These are phyloP conservation scores for Tetrahymena elliotti DNA, from an alignment of 73 alveolate species.

Conservation along the genomic window DNA sequence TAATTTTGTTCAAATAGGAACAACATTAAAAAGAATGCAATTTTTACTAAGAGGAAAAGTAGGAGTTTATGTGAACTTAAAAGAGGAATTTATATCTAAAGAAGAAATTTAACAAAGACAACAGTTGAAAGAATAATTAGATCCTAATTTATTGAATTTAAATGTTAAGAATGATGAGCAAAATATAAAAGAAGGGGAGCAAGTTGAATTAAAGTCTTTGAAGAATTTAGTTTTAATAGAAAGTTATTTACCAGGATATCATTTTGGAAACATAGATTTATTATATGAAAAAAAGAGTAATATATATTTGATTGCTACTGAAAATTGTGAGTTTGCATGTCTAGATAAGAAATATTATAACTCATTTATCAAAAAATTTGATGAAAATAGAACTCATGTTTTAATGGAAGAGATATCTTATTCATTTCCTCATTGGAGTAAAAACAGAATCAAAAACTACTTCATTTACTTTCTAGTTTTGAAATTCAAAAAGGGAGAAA, in stretches of 20 bases:
- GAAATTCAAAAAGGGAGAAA: background rate
- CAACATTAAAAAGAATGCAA: background rate
- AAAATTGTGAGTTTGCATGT: background rate
- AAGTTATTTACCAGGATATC: background rate
- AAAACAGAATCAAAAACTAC: background rate
- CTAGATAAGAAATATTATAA: background rate
- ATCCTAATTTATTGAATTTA: background rate
- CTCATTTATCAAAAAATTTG: background rate
- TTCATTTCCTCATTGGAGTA: background rate
- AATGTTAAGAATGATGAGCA: background rate
- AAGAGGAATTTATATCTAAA: background rate
- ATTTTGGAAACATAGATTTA: background rate
- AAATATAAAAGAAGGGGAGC: background rate
- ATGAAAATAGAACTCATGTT: background rate
- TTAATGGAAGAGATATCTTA: background rate
- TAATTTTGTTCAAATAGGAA: background rate
- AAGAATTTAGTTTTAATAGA: background rate
- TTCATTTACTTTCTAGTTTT: background rate
- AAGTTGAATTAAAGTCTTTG: background rate
- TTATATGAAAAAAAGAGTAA: background rate
- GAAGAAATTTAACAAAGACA: background rate
- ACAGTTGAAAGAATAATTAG: background rate
- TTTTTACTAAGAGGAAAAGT: background rate
- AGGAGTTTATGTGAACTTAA: background rate
- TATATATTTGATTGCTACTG: background rate